A percentile compares a stretch with the other conserved stretches of the same genome.
phyloP scores from a whole-genome alignment of 1,284 basidiomycete species.

The Pulchroboletus neoregius region DNA sequence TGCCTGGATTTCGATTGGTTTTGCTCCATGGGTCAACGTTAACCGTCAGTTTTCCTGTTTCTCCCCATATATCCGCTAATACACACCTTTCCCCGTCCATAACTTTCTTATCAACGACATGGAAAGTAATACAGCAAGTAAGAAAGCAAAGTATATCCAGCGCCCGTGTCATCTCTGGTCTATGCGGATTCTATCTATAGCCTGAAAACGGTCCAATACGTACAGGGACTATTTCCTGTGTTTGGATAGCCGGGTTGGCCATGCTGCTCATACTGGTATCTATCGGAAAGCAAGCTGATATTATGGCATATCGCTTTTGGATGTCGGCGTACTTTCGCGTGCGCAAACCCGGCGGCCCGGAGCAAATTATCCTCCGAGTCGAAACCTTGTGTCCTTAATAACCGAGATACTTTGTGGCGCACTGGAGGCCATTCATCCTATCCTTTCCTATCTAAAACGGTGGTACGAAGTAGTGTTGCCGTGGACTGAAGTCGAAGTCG shows the following conservation, averaged over 20 bases:
- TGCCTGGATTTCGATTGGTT: slow-evolving; percentile 1
- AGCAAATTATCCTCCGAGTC: neutral
- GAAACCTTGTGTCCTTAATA: neutral
- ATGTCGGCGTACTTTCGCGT: neutral
- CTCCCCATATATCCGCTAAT: neutral
- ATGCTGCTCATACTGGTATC: neutral
- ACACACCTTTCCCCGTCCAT: slow-evolving; percentile 1
- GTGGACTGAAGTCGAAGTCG: no score
- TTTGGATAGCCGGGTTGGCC: slow-evolving; percentile 4
- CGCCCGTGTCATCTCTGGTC: neutral
- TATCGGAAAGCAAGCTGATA: neutral
- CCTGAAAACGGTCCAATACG: neutral
- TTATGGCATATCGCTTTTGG: neutral
- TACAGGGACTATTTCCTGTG: slow-evolving; percentile 2
- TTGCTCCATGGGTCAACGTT: neutral
- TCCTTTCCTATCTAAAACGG: neutral
- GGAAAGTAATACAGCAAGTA: neutral
- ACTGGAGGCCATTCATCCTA: neutral
- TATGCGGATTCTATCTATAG: slow-evolving; percentile 1
- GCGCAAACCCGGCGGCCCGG: neutral
- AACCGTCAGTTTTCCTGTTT: neutral
- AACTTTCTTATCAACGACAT: slow-evolving; percentile 2
- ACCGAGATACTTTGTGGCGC: neutral
- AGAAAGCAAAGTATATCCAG: neutral
- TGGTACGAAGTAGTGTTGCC: neutral